phyloP scores from a whole-genome alignment of 2,329 filamentous ascomycete species.

The Alternaria rosae region DNA sequence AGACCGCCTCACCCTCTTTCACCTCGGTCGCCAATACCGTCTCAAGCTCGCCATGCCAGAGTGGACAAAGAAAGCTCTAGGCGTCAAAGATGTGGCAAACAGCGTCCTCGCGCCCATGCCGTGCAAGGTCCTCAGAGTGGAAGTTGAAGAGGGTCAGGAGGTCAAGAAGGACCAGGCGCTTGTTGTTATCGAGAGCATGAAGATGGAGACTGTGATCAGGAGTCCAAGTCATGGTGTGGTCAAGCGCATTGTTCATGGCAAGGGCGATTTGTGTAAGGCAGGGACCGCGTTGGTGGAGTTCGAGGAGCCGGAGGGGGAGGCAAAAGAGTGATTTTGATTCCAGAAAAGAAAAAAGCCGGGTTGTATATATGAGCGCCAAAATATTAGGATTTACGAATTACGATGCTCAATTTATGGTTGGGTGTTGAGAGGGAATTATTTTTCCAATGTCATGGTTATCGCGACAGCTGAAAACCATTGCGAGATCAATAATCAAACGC shows the following conservation, averaged over 20 bases:
- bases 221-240: slow-evolving; percentile 59
- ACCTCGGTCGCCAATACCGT: slow-evolving; percentile 66
- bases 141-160: slow-evolving; percentile 79
- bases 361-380: not conserved
- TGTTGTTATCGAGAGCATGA: slow-evolving; percentile 70
- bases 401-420: not conserved
- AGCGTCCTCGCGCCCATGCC: slow-evolving; percentile 95
- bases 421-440: not conserved
- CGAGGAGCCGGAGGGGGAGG: slow-evolving; percentile 25
- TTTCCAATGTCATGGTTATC: not conserved
- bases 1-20: slow-evolving; percentile 78
- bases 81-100: slow-evolving; percentile 79
- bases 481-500: not conserved
- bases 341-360: not conserved
- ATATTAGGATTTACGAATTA: not conserved
- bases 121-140: slow-evolving; percentile 91
- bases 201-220: slow-evolving; percentile 65
- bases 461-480: not conserved
- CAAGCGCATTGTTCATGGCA: slow-evolving; percentile 57
- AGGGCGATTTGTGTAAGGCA: slow-evolving; percentile 56
- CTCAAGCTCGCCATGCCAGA: slow-evolving; percentile 66
- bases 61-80: slow-evolving; percentile 89
- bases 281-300: slow-evolving; percentile 53
- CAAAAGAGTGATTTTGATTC: not conserved
- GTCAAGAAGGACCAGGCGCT: slow-evolving; percentile 88